Evolutionary conservation across 352 stramenopile genomes (phyloP), one percentile per base, ranked within the genome.

Genomic region (Globisporangium yorkense): DNA sequence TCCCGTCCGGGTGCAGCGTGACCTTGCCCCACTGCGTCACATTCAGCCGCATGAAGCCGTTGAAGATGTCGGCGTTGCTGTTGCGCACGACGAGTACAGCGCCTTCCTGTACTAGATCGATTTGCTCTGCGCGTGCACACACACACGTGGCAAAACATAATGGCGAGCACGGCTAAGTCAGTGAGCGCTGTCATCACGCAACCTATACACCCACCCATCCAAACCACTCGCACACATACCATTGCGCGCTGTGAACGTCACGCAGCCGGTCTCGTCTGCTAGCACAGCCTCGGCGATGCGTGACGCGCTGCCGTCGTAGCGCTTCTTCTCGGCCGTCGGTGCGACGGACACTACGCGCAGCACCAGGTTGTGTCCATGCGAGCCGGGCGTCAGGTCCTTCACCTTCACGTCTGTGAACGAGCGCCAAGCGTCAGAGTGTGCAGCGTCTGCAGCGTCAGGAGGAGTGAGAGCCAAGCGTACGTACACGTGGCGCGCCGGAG

Each of bases 1-100:
- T 59, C 24, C 70, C 80, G 51, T 95, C 85, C 16, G 85, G 85
- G 67, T 95, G 72, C 43, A 40, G 40, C 7, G 78, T 69, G 27
- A 95, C 63, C 57, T 95, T 95, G 24, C 85, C 85, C 83, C 83
- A 95, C 44, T 89, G 68, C n/a, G 77, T 88, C 59, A 95, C 83
- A 59, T 90, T 90, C 27, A 95, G 72, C 21, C 85, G 64, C 80
- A 93, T 84, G 59, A 91, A 95, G 5, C 83, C 83, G 56, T 90
- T 89, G 63, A 88, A 93, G 29, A 95, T 87, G 44, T 90, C 85
- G 45, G 78, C 83, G 57, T 80, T 90, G 60, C 75, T 78, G 65
- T 95, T 95, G 68, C 85, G 83, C 61, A 92, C 67, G 24, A 95
- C 81, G 29, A 95, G 51, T 46, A 78, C 73, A 18, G 68, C 56